A percentile compares a stretch with the other conserved stretches of the same genome.
phyloP scores from a whole-genome alignment of 2,329 filamentous ascomycete species.

The Chrysoporthe cubensis region DNA sequence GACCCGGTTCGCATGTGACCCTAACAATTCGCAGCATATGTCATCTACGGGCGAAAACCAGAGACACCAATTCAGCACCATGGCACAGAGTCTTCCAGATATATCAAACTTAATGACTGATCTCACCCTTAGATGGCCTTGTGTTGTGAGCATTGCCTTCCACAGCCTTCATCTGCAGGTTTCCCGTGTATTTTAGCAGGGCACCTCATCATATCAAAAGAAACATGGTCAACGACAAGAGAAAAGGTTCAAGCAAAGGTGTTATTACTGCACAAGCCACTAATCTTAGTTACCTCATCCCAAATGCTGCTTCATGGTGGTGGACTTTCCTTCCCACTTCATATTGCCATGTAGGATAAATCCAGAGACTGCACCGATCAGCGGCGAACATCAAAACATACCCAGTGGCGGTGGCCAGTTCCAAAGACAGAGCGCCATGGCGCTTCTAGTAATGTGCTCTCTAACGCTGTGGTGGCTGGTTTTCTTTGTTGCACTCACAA shows the following conservation, averaged over 20 bases:
- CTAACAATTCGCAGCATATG: neutral
- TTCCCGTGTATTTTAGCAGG: neutral
- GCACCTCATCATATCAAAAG: neutral
- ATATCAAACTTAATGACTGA: neutral
- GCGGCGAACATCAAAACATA: neutral
- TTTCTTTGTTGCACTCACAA: conserved; percentile 1
- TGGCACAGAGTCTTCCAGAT: conserved; percentile 1
- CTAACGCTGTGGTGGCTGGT: neutral
- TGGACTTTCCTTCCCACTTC: no score
- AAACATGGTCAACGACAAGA: no score
- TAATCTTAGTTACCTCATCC: no score
- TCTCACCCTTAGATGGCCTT: neutral
- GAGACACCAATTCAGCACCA: neutral
- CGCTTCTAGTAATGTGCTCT: neutral
- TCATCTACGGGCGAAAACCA: conserved; percentile 1
- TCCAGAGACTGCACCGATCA: no score
- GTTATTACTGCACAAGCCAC: no score
- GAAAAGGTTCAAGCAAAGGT: no score
- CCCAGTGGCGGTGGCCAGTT: neutral
- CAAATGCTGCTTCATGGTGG: no score
- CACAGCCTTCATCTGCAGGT: neutral
- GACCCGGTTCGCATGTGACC: neutral
- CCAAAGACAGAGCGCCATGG: neutral
- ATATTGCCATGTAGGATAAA: no score
- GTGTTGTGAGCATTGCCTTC: neutral